Evolutionary conservation across 2,329 filamentous ascomycete species (phyloP).

Genomic region (Seiridium unicorne): DNA sequence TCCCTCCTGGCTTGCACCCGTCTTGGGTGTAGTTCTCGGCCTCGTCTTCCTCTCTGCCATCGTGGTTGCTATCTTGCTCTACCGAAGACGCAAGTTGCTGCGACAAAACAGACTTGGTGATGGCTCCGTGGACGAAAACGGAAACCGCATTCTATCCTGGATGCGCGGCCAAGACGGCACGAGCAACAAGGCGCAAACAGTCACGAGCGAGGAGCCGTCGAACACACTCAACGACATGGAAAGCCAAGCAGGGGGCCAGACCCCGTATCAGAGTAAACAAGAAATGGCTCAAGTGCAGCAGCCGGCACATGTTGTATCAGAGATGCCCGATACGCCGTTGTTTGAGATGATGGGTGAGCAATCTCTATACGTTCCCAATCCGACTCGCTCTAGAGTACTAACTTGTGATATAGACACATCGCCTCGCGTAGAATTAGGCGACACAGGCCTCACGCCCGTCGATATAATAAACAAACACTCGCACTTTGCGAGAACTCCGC

Average conservation of each 20-base stretch:
- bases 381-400: constrained; percentile 1
- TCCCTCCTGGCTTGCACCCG: constrained; percentile 58
- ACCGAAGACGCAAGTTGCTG: constrained; percentile 45
- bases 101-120: constrained; percentile 34
- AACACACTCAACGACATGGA: constrained; percentile 36
- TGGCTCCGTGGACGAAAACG: constrained; percentile 43
- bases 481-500: constrained; percentile 22
- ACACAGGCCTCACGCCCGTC: constrained; percentile 36
- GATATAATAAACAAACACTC: constrained; percentile 38
- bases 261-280: constrained; percentile 12
- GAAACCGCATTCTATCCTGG: constrained; percentile 51
- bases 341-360: constrained; percentile 46
- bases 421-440: constrained; percentile 41
- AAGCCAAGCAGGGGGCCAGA: constrained; percentile 20
- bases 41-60: constrained; percentile 53
- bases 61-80: constrained; percentile 51
- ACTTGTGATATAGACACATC: constrained; percentile 38
- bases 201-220: constrained; percentile 39
- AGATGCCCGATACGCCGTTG: constrained; percentile 43
- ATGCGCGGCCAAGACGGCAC: constrained; percentile 40
- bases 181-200: constrained; percentile 44
- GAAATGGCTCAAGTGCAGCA: constrained; percentile 2
- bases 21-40: constrained; percentile 61
- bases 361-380: neutral
- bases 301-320: constrained; percentile 20